A percentile compares a stretch with the other conserved stretches of the same genome.
Evolutionary conservation across 768 basidiomycete species (phyloP).

Genomic region (Psilocybe azurescens): DNA sequence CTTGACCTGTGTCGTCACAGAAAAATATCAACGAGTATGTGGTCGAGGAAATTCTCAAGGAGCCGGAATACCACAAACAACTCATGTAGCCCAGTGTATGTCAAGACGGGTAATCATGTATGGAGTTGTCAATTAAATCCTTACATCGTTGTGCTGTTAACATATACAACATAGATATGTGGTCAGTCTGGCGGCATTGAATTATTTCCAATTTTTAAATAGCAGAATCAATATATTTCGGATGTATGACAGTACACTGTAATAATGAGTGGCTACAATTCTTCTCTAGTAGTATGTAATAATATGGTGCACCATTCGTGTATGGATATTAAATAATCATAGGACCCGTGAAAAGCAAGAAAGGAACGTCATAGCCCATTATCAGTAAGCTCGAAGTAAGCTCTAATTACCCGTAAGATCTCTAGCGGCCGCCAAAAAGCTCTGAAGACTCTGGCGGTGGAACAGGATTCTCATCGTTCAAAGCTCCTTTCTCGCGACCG

Average conservation of each 20-base stretch:
- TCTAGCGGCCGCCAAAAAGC: not conserved
- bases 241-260: too few relatives aligned
- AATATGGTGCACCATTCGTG: not conserved
- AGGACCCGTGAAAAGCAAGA: not conserved
- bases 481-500: not conserved
- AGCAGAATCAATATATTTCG: too few relatives aligned
- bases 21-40: not conserved
- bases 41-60: not conserved
- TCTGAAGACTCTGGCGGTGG: not conserved
- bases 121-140: too few relatives aligned
- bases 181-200: too few relatives aligned
- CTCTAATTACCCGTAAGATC: not conserved
- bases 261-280: not conserved
- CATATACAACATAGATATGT: too few relatives aligned
- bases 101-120: too few relatives aligned
- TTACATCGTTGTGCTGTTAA: too few relatives aligned
- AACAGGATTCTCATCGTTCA: not conserved
- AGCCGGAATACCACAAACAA: not conserved
- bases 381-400: too few relatives aligned
- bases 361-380: not conserved
- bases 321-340: not conserved
- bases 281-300: not conserved
- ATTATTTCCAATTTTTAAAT: too few relatives aligned
- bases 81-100: too few relatives aligned
- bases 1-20: not conserved